phyloP scores from a whole-genome alignment of 352 stramenopile species.

The Stephanocyclus meneghinianus region DNA sequence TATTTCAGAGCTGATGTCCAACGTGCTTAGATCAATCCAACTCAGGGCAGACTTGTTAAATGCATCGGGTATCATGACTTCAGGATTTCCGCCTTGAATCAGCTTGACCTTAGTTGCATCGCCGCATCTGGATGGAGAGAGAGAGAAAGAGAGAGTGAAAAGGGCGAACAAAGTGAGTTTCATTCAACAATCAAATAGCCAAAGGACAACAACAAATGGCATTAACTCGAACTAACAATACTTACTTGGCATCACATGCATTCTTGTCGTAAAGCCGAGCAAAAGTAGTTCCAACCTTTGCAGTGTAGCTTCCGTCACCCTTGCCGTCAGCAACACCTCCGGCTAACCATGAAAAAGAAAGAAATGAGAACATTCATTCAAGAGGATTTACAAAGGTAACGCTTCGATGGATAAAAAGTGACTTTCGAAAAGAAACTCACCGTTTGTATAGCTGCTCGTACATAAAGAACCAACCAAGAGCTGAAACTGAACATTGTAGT shows the following conservation, averaged over 20 bases:
- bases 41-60: constrained; percentile 31
- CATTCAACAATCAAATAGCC: background rate
- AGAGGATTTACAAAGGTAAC: too few species aligned
- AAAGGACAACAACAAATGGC: background rate
- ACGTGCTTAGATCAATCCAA: constrained; percentile 40
- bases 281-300: background rate
- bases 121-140: background rate
- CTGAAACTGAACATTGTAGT: constrained; percentile 30
- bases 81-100: constrained; percentile 41
- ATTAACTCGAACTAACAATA: background rate
- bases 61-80: constrained; percentile 27
- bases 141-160: background rate
- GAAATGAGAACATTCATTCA: background rate
- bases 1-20: constrained; percentile 19
- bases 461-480: constrained; percentile 35
- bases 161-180: too few species aligned
- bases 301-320: constrained; percentile 36
- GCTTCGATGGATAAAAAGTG: background rate
- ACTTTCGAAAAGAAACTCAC: background rate
- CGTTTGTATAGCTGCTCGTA: constrained; percentile 26
- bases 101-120: constrained; percentile 8
- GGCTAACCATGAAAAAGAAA: background rate
- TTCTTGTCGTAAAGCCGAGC: constrained; percentile 18
- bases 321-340: constrained; percentile 30
- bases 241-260: constrained; percentile 32